Conservation (phyloP, 768 basidiomycete genomes). For the Coprinopsis marcescibilis region DNA sequence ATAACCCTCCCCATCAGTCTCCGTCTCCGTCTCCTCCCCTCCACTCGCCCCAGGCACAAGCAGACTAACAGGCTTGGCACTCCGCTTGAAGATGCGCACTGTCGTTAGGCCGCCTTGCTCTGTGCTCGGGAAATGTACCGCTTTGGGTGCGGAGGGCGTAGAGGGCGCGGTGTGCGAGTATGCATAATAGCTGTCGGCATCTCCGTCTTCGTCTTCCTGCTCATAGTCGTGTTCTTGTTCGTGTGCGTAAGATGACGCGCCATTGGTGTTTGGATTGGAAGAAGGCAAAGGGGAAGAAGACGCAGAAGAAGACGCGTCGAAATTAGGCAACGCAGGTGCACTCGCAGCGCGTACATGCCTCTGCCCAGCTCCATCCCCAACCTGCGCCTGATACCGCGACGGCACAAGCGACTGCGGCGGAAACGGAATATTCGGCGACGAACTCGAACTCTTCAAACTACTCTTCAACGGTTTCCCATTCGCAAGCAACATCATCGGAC, state of each 20-base stretch:
- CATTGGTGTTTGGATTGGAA: conserved; percentile 14
- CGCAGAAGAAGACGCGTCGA: conserved; percentile 5
- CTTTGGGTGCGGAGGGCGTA: conserved; percentile 59
- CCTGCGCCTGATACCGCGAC: no score
- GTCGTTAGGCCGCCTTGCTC: conserved; percentile 55
- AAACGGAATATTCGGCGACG: conserved; percentile 41
- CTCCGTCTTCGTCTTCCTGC: conserved; percentile 10
- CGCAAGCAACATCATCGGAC: conserved; percentile 46
- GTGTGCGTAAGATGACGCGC: no score
- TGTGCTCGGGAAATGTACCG: conserved; percentile 81
- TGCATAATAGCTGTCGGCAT: conserved; percentile 12
- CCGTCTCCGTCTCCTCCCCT: conserved; percentile 41
- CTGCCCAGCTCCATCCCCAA: no score
- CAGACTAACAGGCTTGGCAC: conserved; percentile 61
- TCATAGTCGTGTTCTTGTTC: no score
- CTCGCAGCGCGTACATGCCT: conserved; percentile 36
- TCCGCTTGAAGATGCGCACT: conserved; percentile 57
- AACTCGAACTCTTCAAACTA: conserved; percentile 65
- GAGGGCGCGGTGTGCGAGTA: conserved; percentile 48
- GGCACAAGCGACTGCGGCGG: conserved; percentile 24
- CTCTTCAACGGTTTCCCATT: conserved; percentile 87
- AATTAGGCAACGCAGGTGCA: conserved; percentile 52
- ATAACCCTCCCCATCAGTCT: conserved; percentile 27
- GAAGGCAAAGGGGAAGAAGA: conserved; percentile 8
- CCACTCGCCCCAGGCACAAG: conserved; percentile 21